These are phyloP conservation scores for Penicillium flavigenum DNA, from an alignment of 495 filamentous ascomycete genomes.

Conservation along the genomic window DNA sequence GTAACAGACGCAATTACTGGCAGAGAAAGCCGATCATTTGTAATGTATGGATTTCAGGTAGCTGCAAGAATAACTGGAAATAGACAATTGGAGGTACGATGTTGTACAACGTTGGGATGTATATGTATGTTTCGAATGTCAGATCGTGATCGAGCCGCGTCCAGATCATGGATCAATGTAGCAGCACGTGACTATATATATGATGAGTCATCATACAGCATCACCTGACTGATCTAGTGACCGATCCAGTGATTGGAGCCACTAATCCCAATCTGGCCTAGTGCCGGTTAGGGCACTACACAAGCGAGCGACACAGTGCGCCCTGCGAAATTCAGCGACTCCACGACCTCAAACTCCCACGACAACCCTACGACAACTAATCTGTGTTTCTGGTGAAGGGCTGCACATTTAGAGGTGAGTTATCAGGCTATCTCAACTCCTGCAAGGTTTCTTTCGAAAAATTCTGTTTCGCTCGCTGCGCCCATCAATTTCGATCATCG, in stretches of 20 bases:
- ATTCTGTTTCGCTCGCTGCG: slow-evolving; percentile 30
- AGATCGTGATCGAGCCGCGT: not conserved
- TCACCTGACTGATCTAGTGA: slow-evolving; percentile 24
- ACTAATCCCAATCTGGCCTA: slow-evolving; percentile 27
- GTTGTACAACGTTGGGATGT: not conserved
- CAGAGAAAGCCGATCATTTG: not conserved
- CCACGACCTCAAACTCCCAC: slow-evolving; percentile 44
- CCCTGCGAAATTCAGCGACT: slow-evolving; percentile 48
- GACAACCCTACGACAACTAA: slow-evolving; percentile 47
- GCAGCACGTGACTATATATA: slow-evolving; percentile 14
- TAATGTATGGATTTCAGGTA: not conserved
- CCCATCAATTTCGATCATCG: slow-evolving; percentile 23
- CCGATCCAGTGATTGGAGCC: slow-evolving; percentile 15
- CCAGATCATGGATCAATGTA: not conserved
- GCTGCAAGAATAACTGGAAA: not conserved
- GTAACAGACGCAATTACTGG: not conserved
- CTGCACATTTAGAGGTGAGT: slow-evolving; percentile 52
- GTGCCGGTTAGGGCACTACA: slow-evolving; percentile 43
- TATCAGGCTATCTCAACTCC: slow-evolving; percentile 20
- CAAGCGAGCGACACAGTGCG: slow-evolving; percentile 48
- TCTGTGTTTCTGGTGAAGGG: slow-evolving; percentile 52
- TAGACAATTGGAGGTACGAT: not conserved
- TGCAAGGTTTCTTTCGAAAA: slow-evolving; percentile 18
- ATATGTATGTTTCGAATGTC: not conserved
- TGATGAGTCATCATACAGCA: slow-evolving; percentile 17